Base-by-base conservation (phyloP, 1,284 basidiomycete genomes). In the Trichosporon inkin region DNA sequence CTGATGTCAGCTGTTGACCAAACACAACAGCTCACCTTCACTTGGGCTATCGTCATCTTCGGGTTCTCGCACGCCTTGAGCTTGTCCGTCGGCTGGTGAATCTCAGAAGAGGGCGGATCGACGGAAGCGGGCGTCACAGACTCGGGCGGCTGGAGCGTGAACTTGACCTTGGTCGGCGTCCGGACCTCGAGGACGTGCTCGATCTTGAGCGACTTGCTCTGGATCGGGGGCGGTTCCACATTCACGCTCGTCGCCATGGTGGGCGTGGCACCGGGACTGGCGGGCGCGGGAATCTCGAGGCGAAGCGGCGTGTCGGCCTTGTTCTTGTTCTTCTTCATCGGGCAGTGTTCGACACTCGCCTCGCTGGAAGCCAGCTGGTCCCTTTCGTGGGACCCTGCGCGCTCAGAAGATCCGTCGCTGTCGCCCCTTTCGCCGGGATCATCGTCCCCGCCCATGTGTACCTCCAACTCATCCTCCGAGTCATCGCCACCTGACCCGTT, bases 181-280 rank as follows among this genome's bases (percentile, higher is more conserved):
- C 44, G 13, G 14, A 49, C 44, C 22, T 49, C 44, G 24, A 49
- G 24, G 14, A 28, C 22, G 16, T 49, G 44, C 24, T 49, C 44
- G 24, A 49, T 49, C 44, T 49, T 49, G 44, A 49, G 44, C 44
- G 44, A n/a, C 44, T 49, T 49, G 44, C 44, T 24, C 24, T 28
- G 44, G 22, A 49, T 2, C 10, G 44, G 44, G 24, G 44, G 44
- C 22, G 44, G 44, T 24, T 49, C 28, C 28, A 49, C 13, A 32
- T 49, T 49, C 22, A 19, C 8, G 4, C 13, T 28, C 22, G 44
- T 17, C 22, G 22, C 44, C 22, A 28, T 49, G 17, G 44, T 49
- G 24, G 44, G 44, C 13, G 44, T 49, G 14, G 28, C 44, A 16
- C 22, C 44, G 44, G 22, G 44, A 14, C 24, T 28, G 22, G 28